These are phyloP conservation scores for Platanus orientalis DNA, from an alignment of 164 flowering plant genomes.

Conservation along the genomic window DNA sequence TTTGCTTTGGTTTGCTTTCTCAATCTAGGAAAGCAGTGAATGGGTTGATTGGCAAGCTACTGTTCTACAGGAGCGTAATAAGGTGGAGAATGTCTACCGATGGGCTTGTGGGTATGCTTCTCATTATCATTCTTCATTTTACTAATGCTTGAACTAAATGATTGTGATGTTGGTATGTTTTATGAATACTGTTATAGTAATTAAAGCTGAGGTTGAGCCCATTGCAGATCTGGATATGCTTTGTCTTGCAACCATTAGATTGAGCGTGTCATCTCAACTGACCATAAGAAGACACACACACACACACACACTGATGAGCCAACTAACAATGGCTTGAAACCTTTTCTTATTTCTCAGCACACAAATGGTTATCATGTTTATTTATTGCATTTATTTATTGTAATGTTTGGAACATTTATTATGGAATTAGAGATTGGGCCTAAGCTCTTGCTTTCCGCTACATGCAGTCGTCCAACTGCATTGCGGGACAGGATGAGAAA, in stretches of 20 bases:
- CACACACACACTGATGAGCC: too few relatives aligned
- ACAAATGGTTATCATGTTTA: too few relatives aligned
- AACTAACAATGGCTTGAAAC: too few relatives aligned
- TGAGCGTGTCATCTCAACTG: too few relatives aligned
- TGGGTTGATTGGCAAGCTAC: conserved; percentile 83
- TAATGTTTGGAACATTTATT: too few relatives aligned
- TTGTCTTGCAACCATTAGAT: too few relatives aligned
- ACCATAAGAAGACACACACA: too few relatives aligned
- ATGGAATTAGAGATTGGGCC: too few relatives aligned
- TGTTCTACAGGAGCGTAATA: conserved; percentile 74
- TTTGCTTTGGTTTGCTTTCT: neutral
- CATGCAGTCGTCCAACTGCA: conserved; percentile 89
- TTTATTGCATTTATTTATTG: too few relatives aligned
- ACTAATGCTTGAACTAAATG: neutral
- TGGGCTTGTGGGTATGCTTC: conserved; percentile 92
- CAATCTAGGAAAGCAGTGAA: conserved; percentile 54
- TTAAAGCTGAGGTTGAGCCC: neutral
- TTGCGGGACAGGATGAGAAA: conserved; percentile 87
- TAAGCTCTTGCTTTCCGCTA: conserved; percentile 2
- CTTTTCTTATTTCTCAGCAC: too few relatives aligned
- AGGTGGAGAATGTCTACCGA: conserved; percentile 70
- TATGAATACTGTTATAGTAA: neutral
- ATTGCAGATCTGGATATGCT: too few relatives aligned
- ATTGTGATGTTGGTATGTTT: too few relatives aligned
- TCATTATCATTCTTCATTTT: conserved; percentile 1